Evolutionary conservation across 192 early-diverging fungal species (phyloP).

Genomic region (Coemansia sp.): DNA sequence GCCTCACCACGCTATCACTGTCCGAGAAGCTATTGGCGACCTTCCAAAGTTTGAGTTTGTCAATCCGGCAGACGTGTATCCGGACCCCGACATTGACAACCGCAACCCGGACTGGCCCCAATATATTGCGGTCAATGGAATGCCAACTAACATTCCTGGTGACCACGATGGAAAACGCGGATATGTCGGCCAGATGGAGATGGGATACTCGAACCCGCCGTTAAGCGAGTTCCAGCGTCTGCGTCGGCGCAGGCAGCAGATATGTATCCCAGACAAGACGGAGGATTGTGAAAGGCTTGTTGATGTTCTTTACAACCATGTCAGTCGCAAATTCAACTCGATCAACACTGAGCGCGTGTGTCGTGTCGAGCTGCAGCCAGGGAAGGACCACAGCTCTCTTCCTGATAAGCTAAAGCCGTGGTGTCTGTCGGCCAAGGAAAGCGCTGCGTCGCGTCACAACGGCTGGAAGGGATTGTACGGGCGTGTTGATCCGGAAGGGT

Average conservation of each 20-base stretch:
- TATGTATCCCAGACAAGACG: constrained; percentile 21
- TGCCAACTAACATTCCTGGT: constrained; percentile 10
- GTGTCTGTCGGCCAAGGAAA: constrained; percentile 57
- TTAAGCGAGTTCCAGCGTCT: constrained; percentile 57
- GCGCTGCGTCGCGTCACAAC: constrained; percentile 58
- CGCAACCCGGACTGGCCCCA: constrained; percentile 30
- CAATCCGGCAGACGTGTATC: constrained; percentile 56
- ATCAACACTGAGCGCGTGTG: constrained; percentile 60
- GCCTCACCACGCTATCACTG: constrained; percentile 59
- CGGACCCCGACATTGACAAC: constrained; percentile 21
- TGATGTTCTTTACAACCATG: constrained; percentile 54
- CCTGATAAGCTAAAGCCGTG: constrained; percentile 59
- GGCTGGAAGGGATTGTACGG: constrained; percentile 68
- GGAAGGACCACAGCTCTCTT: constrained; percentile 56
- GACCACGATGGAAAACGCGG: constrained; percentile 17
- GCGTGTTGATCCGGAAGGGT: constrained; percentile 60
- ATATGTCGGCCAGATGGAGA: constrained; percentile 54
- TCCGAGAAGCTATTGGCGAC: constrained; percentile 67
- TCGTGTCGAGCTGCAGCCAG: constrained; percentile 51
- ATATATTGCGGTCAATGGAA: constrained; percentile 30
- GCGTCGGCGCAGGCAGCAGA: constrained; percentile 44
- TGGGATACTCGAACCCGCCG: constrained; percentile 42
- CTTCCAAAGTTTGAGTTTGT: constrained; percentile 68
- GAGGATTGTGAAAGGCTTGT: constrained; percentile 25
- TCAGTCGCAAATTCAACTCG: constrained; percentile 53